Evolutionary conservation across 257 asterid genomes (phyloP).

Genomic region (Solanum corneliomulleri): DNA sequence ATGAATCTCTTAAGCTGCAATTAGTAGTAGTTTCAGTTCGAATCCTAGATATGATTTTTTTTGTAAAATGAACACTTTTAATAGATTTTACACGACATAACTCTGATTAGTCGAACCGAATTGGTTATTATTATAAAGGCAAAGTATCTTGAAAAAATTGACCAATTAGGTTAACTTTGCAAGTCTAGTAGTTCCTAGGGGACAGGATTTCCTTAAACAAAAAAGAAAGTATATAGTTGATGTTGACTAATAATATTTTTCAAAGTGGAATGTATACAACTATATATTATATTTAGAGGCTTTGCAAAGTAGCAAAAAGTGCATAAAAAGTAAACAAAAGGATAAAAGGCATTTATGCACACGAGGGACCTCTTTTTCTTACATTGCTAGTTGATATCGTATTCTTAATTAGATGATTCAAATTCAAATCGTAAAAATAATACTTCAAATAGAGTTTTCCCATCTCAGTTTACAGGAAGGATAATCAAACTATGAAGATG

Average conservation of each 20-base stretch:
- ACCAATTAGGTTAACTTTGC: not conserved
- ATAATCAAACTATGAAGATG: not conserved
- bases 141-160: not conserved
- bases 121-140: not conserved
- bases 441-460: too few species aligned
- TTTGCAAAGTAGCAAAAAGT: not conserved
- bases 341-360: not conserved
- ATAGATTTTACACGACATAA: rapidly evolving
- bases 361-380: not conserved
- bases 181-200: not conserved
- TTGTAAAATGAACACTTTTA: too few species aligned
- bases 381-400: too few species aligned
- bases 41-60: not conserved
- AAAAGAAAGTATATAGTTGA: not conserved
- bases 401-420: not conserved
- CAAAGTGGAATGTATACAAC: not conserved
- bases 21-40: not conserved
- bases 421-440: not conserved
- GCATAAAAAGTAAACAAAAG: not conserved
- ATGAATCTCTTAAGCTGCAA: not conserved
- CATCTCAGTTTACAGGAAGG: rapidly evolving
- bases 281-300: not conserved
- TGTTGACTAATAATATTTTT: not conserved
- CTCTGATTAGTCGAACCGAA: not conserved
- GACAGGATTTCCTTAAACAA: not conserved